These are phyloP conservation scores for Nicotiana undulata DNA, from an alignment of 257 asterid genomes.

Conservation along the genomic window DNA sequence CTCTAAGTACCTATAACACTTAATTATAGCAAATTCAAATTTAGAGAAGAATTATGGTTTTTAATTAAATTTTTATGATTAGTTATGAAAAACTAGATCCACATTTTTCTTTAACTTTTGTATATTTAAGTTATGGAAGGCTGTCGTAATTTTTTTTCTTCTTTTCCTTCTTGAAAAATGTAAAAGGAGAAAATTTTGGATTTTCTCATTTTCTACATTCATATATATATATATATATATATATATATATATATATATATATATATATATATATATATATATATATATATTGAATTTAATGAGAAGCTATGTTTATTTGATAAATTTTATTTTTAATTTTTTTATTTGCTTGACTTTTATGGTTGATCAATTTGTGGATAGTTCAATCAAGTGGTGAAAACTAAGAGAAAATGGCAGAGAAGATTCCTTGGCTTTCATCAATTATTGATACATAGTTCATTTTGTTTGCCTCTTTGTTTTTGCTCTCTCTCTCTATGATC, in stretches of 20 bases:
- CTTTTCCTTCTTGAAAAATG: background rate
- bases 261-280: too few species aligned
- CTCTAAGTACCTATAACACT: background rate
- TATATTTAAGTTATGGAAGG: background rate
- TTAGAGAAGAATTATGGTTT: background rate
- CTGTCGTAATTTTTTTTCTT: background rate
- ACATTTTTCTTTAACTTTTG: background rate
- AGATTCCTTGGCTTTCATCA: constrained; percentile 40
- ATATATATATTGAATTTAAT: background rate
- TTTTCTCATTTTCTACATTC: background rate
- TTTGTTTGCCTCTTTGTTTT: constrained; percentile 37
- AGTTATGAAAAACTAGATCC: background rate
- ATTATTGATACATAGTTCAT: constrained; percentile 35
- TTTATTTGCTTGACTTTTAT: background rate
- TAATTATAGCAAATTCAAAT: too few species aligned
- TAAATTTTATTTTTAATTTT: background rate
- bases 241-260: too few species aligned
- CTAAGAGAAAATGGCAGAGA: constrained; percentile 28
- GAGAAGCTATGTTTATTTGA: background rate
- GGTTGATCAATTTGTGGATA: background rate
- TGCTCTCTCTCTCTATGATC: constrained; percentile 11
- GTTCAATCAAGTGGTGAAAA: constrained; percentile 19
- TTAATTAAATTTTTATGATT: background rate
- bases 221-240: background rate
- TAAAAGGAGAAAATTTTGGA: background rate